A percentile compares a stretch with the other conserved stretches of the same genome.
These are phyloP conservation scores for Fusarium drepaniforme DNA, from an alignment of 2,329 filamentous ascomycete genomes.

Conservation along the genomic window DNA sequence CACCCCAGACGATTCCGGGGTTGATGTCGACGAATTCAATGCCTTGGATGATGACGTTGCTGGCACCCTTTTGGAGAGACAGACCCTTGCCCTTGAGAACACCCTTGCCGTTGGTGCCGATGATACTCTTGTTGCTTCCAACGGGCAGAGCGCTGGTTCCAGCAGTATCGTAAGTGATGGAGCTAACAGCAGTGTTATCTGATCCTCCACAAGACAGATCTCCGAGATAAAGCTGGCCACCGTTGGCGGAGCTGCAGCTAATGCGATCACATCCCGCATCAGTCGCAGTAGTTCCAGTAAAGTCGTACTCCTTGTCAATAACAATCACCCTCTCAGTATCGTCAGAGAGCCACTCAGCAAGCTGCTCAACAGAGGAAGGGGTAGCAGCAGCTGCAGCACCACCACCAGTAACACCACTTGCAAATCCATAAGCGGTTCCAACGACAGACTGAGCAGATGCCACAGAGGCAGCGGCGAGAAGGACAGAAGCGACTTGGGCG, in stretches of 20 bases:
- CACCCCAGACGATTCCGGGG: constrained; percentile 48
- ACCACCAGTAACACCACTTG: constrained; percentile 62
- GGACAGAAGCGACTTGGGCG: constrained; percentile 13
- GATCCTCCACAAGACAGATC: constrained; percentile 43
- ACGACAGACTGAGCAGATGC: constrained; percentile 45
- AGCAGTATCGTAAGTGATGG: constrained; percentile 46
- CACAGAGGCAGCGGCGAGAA: constrained; percentile 35
- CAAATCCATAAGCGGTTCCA: constrained; percentile 47
- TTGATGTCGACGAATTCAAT: constrained; percentile 60
- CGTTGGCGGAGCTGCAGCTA: constrained; percentile 45
- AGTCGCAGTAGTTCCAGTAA: constrained; percentile 41
- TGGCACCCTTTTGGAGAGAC: constrained; percentile 55
- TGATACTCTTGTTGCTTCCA: constrained; percentile 47
- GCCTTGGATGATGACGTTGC: constrained; percentile 65
- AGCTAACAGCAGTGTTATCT: constrained; percentile 40
- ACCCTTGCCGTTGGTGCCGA: constrained; percentile 40
- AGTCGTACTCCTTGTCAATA: constrained; percentile 44
- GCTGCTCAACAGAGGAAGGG: constrained; percentile 60
- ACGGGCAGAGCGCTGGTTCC: constrained; percentile 37
- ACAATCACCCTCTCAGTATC: constrained; percentile 42
- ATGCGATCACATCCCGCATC: constrained; percentile 44
- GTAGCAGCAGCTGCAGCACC: constrained; percentile 57
- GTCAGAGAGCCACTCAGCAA: constrained; percentile 48
- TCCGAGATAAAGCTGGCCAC: constrained; percentile 46
- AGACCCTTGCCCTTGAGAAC: constrained; percentile 55